A percentile compares a stretch with the other conserved stretches of the same genome.
Conservation (phyloP, 2,329 filamentous ascomycete species). For the Fonsecaea pugnacius region DNA sequence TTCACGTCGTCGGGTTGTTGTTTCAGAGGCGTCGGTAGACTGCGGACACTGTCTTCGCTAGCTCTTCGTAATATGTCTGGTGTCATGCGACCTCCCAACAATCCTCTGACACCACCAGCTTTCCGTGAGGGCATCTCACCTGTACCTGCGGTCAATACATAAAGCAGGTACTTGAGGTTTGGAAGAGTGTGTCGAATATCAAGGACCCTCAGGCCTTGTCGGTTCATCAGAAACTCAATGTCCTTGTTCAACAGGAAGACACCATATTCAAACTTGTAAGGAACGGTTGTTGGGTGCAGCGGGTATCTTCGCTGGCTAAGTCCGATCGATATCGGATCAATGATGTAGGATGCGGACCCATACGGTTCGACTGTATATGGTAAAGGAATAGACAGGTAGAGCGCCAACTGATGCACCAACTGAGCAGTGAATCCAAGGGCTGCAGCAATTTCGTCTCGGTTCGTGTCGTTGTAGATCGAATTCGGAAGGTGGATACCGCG, state of each 20-base stretch:
- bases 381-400: constrained; percentile 77
- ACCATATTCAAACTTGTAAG: constrained; percentile 93
- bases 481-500: constrained; percentile 79
- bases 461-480: constrained; percentile 70
- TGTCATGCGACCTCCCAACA: constrained; percentile 47
- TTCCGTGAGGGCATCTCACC: constrained; percentile 63
- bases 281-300: constrained; percentile 72
- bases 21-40: constrained; percentile 17
- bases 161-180: constrained; percentile 90
- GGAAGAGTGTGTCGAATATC: constrained; percentile 91
- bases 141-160: constrained; percentile 81
- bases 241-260: constrained; percentile 98
- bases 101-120: constrained; percentile 57
- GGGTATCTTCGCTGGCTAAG: constrained; percentile 73
- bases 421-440: constrained; percentile 81
- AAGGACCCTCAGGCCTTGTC: constrained; percentile 75
- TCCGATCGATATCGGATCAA: constrained; percentile 68
- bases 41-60: constrained; percentile 47
- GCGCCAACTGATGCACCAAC: constrained; percentile 74
- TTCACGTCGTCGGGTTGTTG: constrained; percentile 10
- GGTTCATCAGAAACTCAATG: constrained; percentile 72
- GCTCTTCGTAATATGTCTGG: constrained; percentile 46
- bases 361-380: constrained; percentile 77
- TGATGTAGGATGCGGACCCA: constrained; percentile 74
- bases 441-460: constrained; percentile 75